phyloP scores from a whole-genome alignment of 768 basidiomycete species.

The Mycena haematopus region DNA sequence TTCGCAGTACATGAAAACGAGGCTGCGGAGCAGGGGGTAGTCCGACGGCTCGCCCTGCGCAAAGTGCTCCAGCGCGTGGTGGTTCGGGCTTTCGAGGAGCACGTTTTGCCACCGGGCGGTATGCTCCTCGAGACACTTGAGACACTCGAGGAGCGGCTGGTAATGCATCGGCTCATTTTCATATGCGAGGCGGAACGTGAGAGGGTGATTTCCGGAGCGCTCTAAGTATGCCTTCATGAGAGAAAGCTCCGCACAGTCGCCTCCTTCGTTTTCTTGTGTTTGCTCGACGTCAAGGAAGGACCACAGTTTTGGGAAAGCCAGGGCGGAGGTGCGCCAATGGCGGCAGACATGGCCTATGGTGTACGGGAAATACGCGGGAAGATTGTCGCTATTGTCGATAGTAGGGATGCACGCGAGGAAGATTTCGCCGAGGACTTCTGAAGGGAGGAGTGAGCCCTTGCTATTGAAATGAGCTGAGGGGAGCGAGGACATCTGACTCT shows the following conservation, averaged over 20 bases:
- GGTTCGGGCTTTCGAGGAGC: background rate
- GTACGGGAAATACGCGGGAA: constrained; percentile 4
- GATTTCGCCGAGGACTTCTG: constrained; percentile 14
- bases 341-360: constrained; percentile 12
- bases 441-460: no score
- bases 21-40: background rate
- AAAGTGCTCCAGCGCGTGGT: background rate
- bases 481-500: background rate
- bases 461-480: background rate
- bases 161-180: background rate
- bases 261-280: constrained; percentile 1
- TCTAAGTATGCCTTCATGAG: constrained; percentile 4
- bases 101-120: constrained; percentile 1
- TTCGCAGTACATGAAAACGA: background rate
- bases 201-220: constrained; percentile 10
- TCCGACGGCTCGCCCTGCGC: background rate
- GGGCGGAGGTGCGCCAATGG: constrained; percentile 3
- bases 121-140: background rate
- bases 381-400: background rate
- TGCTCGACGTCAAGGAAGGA: constrained; percentile 16
- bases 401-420: constrained; percentile 8
- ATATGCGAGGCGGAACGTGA: constrained; percentile 3
- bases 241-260: background rate
- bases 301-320: constrained; percentile 15
- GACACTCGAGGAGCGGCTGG: constrained; percentile 2